phyloP scores from a whole-genome alignment of 2,329 filamentous ascomycete species.

The Phyllosticta ampelicida region DNA sequence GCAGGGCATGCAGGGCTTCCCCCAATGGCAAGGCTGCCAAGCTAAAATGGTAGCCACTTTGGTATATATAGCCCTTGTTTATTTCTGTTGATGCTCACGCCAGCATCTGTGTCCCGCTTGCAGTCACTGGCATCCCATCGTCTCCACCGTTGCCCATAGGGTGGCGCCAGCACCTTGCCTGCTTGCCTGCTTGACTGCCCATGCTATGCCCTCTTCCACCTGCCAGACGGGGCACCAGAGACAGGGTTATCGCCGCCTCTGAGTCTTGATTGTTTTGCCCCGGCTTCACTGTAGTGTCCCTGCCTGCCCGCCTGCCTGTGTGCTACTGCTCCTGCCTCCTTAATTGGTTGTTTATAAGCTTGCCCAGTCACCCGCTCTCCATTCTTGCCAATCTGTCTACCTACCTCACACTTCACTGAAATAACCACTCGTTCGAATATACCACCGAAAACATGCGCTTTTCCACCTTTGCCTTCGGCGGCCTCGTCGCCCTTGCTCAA shows the following conservation, averaged over 20 bases:
- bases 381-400: slow-evolving; percentile 11
- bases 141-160: background rate
- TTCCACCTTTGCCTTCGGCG: slow-evolving; percentile 33
- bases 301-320: background rate
- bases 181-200: no score
- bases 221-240: background rate
- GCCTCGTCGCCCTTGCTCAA: slow-evolving; percentile 28
- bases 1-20: background rate
- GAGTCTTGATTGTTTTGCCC: background rate
- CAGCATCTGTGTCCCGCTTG: background rate
- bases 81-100: background rate
- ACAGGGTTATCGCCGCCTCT: background rate
- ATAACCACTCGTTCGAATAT: slow-evolving; percentile 11
- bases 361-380: slow-evolving; percentile 11
- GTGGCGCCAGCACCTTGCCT: background rate
- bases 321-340: background rate
- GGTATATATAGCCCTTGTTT: background rate
- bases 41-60: background rate
- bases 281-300: background rate
- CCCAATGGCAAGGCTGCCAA: background rate
- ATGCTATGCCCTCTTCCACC: background rate
- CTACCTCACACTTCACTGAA: slow-evolving; percentile 1
- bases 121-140: background rate
- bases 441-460: slow-evolving; percentile 32
- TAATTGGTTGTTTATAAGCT: background rate